Evolutionary conservation across 345 rosid species (phyloP).

Genomic region (Eucalyptus tenuipes): DNA sequence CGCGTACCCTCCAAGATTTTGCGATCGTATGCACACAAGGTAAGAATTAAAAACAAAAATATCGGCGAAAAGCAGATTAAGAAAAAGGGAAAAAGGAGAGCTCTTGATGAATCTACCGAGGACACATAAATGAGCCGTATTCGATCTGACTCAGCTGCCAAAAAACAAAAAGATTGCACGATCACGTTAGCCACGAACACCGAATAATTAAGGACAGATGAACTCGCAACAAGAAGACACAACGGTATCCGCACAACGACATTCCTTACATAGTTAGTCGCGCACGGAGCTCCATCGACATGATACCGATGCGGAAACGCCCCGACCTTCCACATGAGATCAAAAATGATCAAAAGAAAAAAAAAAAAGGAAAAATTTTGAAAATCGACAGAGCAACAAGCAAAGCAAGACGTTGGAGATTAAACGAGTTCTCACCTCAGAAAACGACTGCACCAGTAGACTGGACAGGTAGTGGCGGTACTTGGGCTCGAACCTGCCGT

Average conservation of each 20-base stretch:
- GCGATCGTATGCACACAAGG: background rate
- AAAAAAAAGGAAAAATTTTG: background rate
- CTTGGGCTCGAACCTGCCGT: constrained; percentile 34
- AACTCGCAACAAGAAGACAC: background rate
- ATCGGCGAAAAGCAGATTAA: background rate
- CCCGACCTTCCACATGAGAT: constrained; percentile 24
- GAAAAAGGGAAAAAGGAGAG: background rate
- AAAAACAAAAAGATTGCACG: background rate
- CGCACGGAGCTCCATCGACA: constrained; percentile 32
- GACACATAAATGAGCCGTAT: background rate
- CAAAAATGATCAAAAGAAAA: background rate
- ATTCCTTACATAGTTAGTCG: constrained; percentile 29
- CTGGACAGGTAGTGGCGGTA: constrained; percentile 42
- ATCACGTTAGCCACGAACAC: background rate
- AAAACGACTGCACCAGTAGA: constrained; percentile 54
- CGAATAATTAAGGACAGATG: background rate
- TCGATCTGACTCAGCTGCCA: background rate
- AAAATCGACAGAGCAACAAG: background rate
- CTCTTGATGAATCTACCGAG: background rate
- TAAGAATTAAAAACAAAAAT: background rate
- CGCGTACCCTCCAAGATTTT: background rate
- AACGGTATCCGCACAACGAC: background rate
- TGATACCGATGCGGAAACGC: constrained; percentile 56
- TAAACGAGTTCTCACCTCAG: constrained; percentile 24
- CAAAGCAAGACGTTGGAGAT: background rate